phyloP scores from a whole-genome alignment of 2,329 filamentous ascomycete species.

The Thyridium curvatum region DNA sequence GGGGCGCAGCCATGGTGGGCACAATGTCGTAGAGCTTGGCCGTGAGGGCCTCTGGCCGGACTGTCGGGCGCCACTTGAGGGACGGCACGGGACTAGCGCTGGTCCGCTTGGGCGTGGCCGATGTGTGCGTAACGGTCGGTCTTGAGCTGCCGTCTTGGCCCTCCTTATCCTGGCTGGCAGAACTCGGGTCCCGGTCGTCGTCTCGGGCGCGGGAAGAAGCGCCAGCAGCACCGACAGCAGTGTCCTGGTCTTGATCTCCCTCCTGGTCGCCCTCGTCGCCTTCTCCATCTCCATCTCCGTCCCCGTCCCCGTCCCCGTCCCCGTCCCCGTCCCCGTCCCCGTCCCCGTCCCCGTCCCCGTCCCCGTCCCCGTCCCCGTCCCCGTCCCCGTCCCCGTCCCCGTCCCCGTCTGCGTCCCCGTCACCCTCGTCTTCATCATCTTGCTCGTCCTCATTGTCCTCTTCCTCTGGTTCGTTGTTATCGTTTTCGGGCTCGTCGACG shows the following conservation, averaged over 20 bases:
- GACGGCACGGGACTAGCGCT: conserved; percentile 14
- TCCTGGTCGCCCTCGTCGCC: conserved; percentile 5
- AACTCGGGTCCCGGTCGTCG: conserved; percentile 27
- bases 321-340: conserved; percentile 14
- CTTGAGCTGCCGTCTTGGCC: conserved; percentile 5
- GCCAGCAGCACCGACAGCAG: neutral
- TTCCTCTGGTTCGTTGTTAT: conserved; percentile 32
- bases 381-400: conserved; percentile 21
- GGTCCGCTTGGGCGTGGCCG: conserved; percentile 21
- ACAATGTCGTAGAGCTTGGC: conserved; percentile 89
- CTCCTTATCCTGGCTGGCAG: conserved; percentile 12
- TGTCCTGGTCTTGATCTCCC: neutral
- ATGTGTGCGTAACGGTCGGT: conserved; percentile 18
- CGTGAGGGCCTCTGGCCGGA: conserved; percentile 72
- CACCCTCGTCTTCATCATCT: conserved; percentile 31
- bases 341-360: no score
- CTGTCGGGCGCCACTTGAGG: conserved; percentile 44
- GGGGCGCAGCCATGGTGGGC: conserved; percentile 92
- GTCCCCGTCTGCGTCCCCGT: conserved; percentile 20
- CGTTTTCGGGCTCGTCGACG: conserved; percentile 24
- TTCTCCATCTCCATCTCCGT: conserved; percentile 2
- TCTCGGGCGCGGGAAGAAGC: conserved; percentile 7
- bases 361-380: conserved; percentile 21
- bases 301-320: neutral
- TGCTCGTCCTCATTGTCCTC: conserved; percentile 37